A percentile compares a stretch with the other conserved stretches of the same genome.
Evolutionary conservation across 2,329 filamentous ascomycete genomes (phyloP).

Genomic region (Apiospora pterosperma): DNA sequence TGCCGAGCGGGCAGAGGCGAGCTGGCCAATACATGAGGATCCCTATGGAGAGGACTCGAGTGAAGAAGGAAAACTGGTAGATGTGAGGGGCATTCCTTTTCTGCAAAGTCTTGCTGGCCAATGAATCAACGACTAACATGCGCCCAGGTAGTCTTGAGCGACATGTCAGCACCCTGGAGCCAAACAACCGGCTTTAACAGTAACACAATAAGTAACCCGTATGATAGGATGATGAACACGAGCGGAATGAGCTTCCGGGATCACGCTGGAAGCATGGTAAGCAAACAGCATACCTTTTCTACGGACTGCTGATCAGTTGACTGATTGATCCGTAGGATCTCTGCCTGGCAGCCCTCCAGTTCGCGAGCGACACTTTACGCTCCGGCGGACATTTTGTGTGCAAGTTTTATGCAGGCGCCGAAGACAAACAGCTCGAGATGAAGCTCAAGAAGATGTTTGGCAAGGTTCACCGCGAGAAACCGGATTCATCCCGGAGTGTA

Average conservation of each 20-base stretch:
- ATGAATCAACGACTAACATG: constrained; percentile 6
- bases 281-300: constrained; percentile 25
- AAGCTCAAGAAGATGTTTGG: constrained; percentile 73
- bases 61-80: constrained; percentile 60
- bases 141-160: constrained; percentile 78
- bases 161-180: constrained; percentile 85
- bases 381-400: constrained; percentile 87
- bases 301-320: not conserved
- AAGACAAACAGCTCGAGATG: constrained; percentile 77
- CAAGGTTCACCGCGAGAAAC: constrained; percentile 83
- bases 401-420: constrained; percentile 92
- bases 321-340: constrained; percentile 64
- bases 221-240: constrained; percentile 99
- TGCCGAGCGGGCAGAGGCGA: constrained; percentile 49
- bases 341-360: constrained; percentile 78
- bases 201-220: constrained; percentile 91
- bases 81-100: constrained; percentile 45
- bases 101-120: not conserved
- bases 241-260: constrained; percentile 84
- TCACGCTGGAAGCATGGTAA: constrained; percentile 91
- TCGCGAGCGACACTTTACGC: constrained; percentile 80
- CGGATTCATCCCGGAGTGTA: constrained; percentile 84
- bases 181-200: constrained; percentile 75
- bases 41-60: constrained; percentile 23
- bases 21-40: constrained; percentile 24